Conservation (phyloP, 805 yeast genomes). For the Sporopachydermia quercuum region DNA sequence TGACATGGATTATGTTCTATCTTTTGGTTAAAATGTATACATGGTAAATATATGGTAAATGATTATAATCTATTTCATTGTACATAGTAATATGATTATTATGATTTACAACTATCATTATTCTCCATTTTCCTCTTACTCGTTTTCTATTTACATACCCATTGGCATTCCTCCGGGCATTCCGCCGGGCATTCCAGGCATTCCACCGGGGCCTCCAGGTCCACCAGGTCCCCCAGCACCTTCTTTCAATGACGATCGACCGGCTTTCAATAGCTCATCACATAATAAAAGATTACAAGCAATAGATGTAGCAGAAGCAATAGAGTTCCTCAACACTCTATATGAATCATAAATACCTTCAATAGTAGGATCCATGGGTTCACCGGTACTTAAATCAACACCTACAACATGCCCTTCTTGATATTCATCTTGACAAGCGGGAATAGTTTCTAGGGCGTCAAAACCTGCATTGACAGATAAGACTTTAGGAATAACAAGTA, state of each 20-base stretch:
- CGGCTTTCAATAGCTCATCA: slow-evolving; percentile 94
- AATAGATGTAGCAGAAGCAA: slow-evolving; percentile 86
- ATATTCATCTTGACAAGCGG: slow-evolving; percentile 80
- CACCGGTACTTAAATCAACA: slow-evolving; percentile 80
- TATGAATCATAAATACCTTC: slow-evolving; percentile 97
- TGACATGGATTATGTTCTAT: background rate
- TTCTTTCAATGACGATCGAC: slow-evolving; percentile 79
- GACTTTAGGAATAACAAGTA: slow-evolving; percentile 86
- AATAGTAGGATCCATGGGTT: slow-evolving; percentile 85
- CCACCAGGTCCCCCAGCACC: slow-evolving; percentile 22
- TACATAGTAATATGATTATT: background rate
- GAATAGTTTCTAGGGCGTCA: slow-evolving; percentile 80
- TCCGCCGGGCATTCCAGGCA: background rate
- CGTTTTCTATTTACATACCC: background rate
- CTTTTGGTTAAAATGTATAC: background rate
- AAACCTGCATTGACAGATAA: slow-evolving; percentile 84
- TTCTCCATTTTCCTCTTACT: too few species aligned
- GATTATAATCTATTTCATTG: background rate
- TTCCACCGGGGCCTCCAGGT: background rate
- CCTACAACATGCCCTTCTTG: slow-evolving; percentile 77
- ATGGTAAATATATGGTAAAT: background rate
- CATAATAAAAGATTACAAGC: slow-evolving; percentile 85
- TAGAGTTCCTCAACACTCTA: slow-evolving; percentile 85
- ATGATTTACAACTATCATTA: too few species aligned
- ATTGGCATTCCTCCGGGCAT: background rate